A percentile compares a stretch with the other conserved stretches of the same genome.
phyloP scores from a whole-genome alignment of 2,329 filamentous ascomycete genomes.

The Coleophoma crateriformis region DNA sequence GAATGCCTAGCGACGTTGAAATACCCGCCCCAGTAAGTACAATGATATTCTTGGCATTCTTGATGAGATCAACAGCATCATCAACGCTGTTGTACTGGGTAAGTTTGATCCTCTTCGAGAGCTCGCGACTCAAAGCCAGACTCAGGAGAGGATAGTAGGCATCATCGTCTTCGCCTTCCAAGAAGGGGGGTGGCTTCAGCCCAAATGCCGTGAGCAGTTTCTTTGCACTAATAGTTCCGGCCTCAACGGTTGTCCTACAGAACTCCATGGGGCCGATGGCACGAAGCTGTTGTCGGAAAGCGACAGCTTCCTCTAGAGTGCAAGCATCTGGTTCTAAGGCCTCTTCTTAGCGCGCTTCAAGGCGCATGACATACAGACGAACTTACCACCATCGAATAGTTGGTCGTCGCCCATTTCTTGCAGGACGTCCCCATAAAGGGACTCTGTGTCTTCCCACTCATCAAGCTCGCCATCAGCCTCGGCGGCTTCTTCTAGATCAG shows the following conservation, averaged over 20 bases:
- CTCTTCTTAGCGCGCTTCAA: slow-evolving; percentile 16
- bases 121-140: slow-evolving; percentile 72
- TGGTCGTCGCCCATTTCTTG: slow-evolving; percentile 41
- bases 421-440: slow-evolving; percentile 39
- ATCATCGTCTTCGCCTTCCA: slow-evolving; percentile 68
- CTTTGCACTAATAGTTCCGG: slow-evolving; percentile 66
- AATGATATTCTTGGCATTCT: slow-evolving; percentile 75
- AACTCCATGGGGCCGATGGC: slow-evolving; percentile 75
- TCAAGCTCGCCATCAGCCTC: slow-evolving; percentile 11
- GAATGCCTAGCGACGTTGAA: slow-evolving; percentile 92
- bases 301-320: slow-evolving; percentile 62
- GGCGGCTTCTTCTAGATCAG: slow-evolving; percentile 6
- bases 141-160: slow-evolving; percentile 71
- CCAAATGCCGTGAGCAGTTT: slow-evolving; percentile 85
- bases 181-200: slow-evolving; percentile 66
- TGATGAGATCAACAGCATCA: slow-evolving; percentile 76
- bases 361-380: slow-evolving; percentile 6
- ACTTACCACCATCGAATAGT: slow-evolving; percentile 35
- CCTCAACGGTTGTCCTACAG: slow-evolving; percentile 64
- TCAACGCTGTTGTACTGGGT: slow-evolving; percentile 77
- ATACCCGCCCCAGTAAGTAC: slow-evolving; percentile 95
- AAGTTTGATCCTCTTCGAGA: slow-evolving; percentile 77
- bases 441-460: slow-evolving; percentile 33
- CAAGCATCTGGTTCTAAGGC: slow-evolving; percentile 33
- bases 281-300: slow-evolving; percentile 66